phyloP scores from a whole-genome alignment of 2,329 filamentous ascomycete species.

The Apiospora rasikravindrae region DNA sequence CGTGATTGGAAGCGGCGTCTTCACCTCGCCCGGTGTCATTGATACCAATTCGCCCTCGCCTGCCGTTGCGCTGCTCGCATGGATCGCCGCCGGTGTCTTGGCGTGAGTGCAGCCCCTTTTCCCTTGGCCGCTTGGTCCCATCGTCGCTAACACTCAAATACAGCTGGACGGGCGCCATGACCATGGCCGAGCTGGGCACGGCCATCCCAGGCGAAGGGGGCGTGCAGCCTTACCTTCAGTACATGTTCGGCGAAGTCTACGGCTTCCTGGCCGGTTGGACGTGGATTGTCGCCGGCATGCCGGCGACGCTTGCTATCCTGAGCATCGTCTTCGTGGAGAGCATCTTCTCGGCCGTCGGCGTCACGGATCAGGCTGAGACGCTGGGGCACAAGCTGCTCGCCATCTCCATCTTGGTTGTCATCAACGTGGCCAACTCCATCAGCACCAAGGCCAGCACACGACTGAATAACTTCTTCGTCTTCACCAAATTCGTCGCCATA shows the following conservation, averaged over 20 bases:
- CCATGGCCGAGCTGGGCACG: slow-evolving; percentile 67
- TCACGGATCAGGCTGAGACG: slow-evolving; percentile 49
- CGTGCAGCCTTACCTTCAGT: slow-evolving; percentile 65
- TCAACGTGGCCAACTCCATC: slow-evolving; percentile 59
- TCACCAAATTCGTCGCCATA: slow-evolving; percentile 58
- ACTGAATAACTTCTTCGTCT: slow-evolving; percentile 61
- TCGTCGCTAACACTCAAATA: background rate
- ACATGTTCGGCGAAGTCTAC: slow-evolving; percentile 64
- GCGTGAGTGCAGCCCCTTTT: slow-evolving; percentile 39
- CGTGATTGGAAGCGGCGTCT: slow-evolving; percentile 69
- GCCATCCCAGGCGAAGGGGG: slow-evolving; percentile 68
- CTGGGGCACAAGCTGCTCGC: slow-evolving; percentile 58
- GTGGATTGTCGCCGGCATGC: slow-evolving; percentile 69
- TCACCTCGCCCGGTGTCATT: slow-evolving; percentile 67
- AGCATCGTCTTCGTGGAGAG: slow-evolving; percentile 68
- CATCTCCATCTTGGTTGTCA: slow-evolving; percentile 50
- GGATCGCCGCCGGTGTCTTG: slow-evolving; percentile 65
- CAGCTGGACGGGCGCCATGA: slow-evolving; percentile 65
- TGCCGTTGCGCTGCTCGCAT: slow-evolving; percentile 61
- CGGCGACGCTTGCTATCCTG: slow-evolving; percentile 67
- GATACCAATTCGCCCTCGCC: slow-evolving; percentile 68
- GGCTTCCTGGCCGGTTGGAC: slow-evolving; percentile 71
- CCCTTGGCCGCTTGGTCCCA: background rate
- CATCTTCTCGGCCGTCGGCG: slow-evolving; percentile 57
- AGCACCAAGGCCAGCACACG: slow-evolving; percentile 61